phyloP scores from a whole-genome alignment of 176 grass and related monocot genomes.

The Oryza officinalis region DNA sequence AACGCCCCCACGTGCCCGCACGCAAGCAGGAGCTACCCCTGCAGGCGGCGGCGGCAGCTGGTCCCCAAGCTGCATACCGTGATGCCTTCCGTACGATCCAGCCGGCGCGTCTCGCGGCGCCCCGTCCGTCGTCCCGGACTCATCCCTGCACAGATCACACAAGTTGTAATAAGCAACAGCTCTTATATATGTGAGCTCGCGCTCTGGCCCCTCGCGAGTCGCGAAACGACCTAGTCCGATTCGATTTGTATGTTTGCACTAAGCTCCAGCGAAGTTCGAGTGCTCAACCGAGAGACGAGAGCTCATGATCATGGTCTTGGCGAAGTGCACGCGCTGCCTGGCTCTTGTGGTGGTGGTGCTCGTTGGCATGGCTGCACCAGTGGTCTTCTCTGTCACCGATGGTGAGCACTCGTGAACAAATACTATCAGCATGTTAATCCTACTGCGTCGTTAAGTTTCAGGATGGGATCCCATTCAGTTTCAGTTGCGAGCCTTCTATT shows the following conservation, averaged over 20 bases:
- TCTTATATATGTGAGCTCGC: conserved; percentile 7
- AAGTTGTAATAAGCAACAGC: background rate
- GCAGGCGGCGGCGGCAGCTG: no score
- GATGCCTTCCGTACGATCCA: background rate
- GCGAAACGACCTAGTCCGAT: background rate
- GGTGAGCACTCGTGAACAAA: conserved; percentile 27
- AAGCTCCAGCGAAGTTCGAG: background rate
- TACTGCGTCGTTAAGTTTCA: background rate
- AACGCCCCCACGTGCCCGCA: background rate
- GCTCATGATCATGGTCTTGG: background rate
- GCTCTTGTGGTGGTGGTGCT: conserved; percentile 11
- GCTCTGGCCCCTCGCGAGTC: no score
- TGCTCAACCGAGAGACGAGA: background rate
- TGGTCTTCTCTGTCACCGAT: conserved; percentile 28
- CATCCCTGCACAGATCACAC: background rate
- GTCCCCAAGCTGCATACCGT: background rate
- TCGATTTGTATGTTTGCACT: no score
- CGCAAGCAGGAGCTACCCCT: background rate
- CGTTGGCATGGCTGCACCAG: background rate
- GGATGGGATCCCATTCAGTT: no score
- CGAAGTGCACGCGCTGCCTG: background rate
- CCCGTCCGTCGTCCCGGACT: background rate
- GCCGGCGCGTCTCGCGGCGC: conserved; percentile 23
- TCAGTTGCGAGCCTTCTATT: background rate
- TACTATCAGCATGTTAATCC: background rate